Evolutionary conservation across 257 asterid genomes (phyloP), one percentile per base, ranked within the genome.

Genomic region (Anisodus acutangulus): DNA sequence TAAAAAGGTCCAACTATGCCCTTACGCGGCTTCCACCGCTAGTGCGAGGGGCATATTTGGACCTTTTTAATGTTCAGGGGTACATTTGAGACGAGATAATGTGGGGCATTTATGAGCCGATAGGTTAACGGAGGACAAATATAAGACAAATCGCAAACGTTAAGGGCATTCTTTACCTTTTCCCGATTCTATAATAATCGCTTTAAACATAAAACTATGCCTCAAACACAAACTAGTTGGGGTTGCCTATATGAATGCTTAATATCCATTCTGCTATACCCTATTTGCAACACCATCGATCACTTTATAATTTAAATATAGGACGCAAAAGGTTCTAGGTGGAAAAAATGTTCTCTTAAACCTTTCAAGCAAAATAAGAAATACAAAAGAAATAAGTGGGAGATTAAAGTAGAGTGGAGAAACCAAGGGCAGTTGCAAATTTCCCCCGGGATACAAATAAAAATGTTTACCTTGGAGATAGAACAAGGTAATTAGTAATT

Each of bases 351-450:
- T 58, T 58, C 22, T 60, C 16, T 9, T 9, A 63, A 22, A 63
- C 70, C 41, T 63, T 63, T 63, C 70, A 63, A 63, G 70, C 70
- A 63, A 26, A 59, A 22, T 19, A 63, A 22, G 39, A 58, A 57
- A 57, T 13, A 62, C 41, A 63, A 39, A 22, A 63, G 39, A 63
- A 31, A 63, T 9, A 9, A 63, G 70, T 63, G 70, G 70, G 16
- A 63, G 41, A 63, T 22, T 16, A 26, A 41, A 26, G 70, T 63
- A 63, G 16, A 63, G 70, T 9, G 41, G 70, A 63, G 70, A 63
- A 63, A 63, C 15, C 70, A 63, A 63, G 70, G 70, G 70, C 41
- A 60, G n/a, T 63, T 11, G 70, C 13, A 26, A 63, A 63, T 63
- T 63, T 63, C 70, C 16, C 70, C 26, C 9, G 16, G 16, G 16